phyloP scores from a whole-genome alignment of 2,329 filamentous ascomycete genomes.

The Aspergillus sp. region DNA sequence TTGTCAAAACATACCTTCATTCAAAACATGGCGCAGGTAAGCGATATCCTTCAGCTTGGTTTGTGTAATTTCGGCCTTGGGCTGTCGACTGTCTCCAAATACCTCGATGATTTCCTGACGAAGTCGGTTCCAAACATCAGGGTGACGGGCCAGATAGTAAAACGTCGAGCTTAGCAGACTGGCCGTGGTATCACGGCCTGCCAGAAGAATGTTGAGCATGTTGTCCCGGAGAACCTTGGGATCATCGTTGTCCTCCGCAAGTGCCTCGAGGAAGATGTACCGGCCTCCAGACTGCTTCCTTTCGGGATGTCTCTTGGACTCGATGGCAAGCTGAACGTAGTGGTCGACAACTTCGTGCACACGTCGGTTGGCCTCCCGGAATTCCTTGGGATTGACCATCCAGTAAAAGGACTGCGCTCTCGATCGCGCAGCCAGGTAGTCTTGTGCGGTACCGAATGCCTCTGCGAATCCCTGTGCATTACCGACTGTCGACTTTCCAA shows the following conservation, averaged over 20 bases:
- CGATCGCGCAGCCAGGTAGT: constrained; percentile 24
- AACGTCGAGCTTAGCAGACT: constrained; percentile 42
- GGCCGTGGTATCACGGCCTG: constrained; percentile 51
- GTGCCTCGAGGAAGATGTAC: constrained; percentile 48
- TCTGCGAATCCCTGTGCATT: constrained; percentile 30
- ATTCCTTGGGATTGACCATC: constrained; percentile 35
- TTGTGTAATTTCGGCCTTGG: constrained; percentile 38
- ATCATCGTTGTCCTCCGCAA: constrained; percentile 43
- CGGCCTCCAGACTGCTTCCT: constrained; percentile 27
- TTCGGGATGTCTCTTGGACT: constrained; percentile 27
- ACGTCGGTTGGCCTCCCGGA: constrained; percentile 34
- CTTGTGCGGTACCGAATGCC: constrained; percentile 31
- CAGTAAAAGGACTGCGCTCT: constrained; percentile 32
- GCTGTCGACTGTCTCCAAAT: constrained; percentile 38
- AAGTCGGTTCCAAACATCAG: constrained; percentile 31
- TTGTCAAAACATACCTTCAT: constrained; percentile 23
- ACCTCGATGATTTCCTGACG: constrained; percentile 30
- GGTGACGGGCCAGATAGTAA: constrained; percentile 41
- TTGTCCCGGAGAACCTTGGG: constrained; percentile 44
- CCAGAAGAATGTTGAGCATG: constrained; percentile 48
- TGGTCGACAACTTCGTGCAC: constrained; percentile 47
- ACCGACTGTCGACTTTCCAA: constrained; percentile 35
- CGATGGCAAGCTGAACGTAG: constrained; percentile 43
- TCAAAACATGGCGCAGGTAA: constrained; percentile 36
- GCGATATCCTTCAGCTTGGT: constrained; percentile 36